Conservation (phyloP, 345 rosid species). For the Stellera chamaejasme region DNA sequence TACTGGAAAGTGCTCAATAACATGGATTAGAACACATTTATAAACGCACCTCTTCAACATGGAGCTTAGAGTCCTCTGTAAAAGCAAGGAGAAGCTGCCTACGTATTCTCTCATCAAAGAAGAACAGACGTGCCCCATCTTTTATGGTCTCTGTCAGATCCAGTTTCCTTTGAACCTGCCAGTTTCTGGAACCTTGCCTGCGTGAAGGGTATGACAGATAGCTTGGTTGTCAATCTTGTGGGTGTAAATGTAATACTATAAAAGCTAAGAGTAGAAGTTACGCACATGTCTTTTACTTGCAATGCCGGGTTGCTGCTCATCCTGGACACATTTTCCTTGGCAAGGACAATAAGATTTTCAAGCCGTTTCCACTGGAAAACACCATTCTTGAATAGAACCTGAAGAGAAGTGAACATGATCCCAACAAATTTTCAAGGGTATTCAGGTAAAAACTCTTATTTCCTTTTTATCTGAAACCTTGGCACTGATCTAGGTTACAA, state of each 20-base stretch:
- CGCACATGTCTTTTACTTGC: slow-evolving; percentile 45
- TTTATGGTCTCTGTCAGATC: slow-evolving; percentile 84
- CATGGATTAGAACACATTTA: background rate
- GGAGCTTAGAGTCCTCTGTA: slow-evolving; percentile 95
- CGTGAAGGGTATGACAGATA: background rate
- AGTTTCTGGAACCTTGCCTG: slow-evolving; percentile 40
- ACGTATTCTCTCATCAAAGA: slow-evolving; percentile 77
- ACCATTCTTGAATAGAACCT: slow-evolving; percentile 89
- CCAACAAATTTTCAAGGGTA: background rate
- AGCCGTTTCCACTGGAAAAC: slow-evolving; percentile 93
- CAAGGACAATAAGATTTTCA: slow-evolving; percentile 84
- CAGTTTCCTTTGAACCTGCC: slow-evolving; percentile 43
- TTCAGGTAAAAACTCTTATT: no score
- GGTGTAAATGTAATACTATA: slow-evolving; percentile 5
- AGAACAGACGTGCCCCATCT: slow-evolving; percentile 91
- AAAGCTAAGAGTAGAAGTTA: slow-evolving; percentile 11
- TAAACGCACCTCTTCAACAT: slow-evolving; percentile 67
- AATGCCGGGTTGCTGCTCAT: slow-evolving; percentile 92
- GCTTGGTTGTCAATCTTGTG: slow-evolving; percentile 1
- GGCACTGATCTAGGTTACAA: no score
- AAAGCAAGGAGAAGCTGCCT: slow-evolving; percentile 87
- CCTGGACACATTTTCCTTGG: slow-evolving; percentile 86
- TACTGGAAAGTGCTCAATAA: background rate
- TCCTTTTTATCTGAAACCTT: no score
- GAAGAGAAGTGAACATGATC: slow-evolving; percentile 11